phyloP scores from a whole-genome alignment of 768 basidiomycete genomes.

The Kwoniella bestiolae region DNA sequence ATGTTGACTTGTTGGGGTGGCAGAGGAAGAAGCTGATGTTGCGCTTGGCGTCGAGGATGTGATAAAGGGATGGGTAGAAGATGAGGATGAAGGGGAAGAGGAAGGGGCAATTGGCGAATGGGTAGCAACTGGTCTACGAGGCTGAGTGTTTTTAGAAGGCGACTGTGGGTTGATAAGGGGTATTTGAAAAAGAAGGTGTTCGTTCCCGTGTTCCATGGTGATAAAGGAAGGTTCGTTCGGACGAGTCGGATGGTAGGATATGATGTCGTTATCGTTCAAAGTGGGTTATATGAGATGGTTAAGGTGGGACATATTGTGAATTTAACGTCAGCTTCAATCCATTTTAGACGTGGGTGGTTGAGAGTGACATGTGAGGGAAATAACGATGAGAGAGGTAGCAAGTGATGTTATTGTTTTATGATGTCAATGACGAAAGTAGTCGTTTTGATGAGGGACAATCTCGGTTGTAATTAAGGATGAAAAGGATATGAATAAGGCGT shows the following conservation, averaged over 20 bases:
- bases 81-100: conserved; percentile 4
- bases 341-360: background rate
- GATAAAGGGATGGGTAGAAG: background rate
- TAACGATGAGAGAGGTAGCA: background rate
- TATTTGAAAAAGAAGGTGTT: background rate
- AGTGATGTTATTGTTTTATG: background rate
- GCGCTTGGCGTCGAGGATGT: conserved; percentile 6
- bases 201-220: conserved; percentile 4
- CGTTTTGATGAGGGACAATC: background rate
- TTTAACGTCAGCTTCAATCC: conserved; percentile 4
- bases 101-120: conserved; percentile 1
- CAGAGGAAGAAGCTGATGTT: conserved; percentile 12
- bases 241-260: background rate
- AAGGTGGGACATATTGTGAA: background rate
- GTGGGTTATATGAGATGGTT: background rate
- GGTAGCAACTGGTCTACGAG: conserved; percentile 7
- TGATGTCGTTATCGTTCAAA: conserved; percentile 3
- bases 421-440: background rate
- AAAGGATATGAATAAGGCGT: conserved; percentile 12
- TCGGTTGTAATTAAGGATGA: background rate
- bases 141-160: conserved; percentile 11
- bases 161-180: conserved; percentile 1
- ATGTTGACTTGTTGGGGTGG: conserved; percentile 15
- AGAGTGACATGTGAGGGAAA: background rate
- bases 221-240: background rate